These are phyloP conservation scores for Streptanthus diversifolius DNA, from an alignment of 345 rosid species.

Conservation along the genomic window DNA sequence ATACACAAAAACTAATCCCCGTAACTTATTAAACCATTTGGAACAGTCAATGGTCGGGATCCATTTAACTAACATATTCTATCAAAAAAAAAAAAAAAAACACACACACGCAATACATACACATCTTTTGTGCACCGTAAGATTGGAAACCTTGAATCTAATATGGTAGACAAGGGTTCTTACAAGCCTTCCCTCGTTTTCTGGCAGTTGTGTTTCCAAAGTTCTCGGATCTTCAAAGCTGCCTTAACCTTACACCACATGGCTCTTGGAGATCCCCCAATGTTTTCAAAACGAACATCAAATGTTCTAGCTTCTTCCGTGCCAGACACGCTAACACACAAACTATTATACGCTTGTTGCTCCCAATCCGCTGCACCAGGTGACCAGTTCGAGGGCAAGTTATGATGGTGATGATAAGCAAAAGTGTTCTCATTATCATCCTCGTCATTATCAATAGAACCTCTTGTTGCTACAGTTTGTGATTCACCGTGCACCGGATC, in stretches of 20 bases:
- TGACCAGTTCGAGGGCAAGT: slow-evolving; percentile 30
- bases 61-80: slow-evolving; percentile 13
- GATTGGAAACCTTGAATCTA: slow-evolving; percentile 8
- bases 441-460: slow-evolving; percentile 1
- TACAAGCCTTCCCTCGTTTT: slow-evolving; percentile 15
- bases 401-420: slow-evolving; percentile 26
- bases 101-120: not conserved
- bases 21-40: not conserved
- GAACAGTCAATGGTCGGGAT: slow-evolving; percentile 21
- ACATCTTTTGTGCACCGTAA: not conserved
- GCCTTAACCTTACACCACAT: slow-evolving; percentile 78
- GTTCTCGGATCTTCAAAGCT: slow-evolving; percentile 40
- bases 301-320: slow-evolving; percentile 23
- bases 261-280: slow-evolving; percentile 38
- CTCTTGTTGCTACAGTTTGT: slow-evolving; percentile 7
- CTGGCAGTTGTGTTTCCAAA: slow-evolving; percentile 30
- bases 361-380: slow-evolving; percentile 32
- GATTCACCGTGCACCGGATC: not conserved
- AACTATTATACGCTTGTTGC: slow-evolving; percentile 18
- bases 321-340: slow-evolving; percentile 34
- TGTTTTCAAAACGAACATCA: slow-evolving; percentile 24
- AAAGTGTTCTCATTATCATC: slow-evolving; percentile 15
- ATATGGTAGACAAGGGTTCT: not conserved
- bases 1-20: slow-evolving; percentile 8
- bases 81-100: not conserved